phyloP scores from a whole-genome alignment of 208 protist species.

The Acanthamoeba sp. region DNA sequence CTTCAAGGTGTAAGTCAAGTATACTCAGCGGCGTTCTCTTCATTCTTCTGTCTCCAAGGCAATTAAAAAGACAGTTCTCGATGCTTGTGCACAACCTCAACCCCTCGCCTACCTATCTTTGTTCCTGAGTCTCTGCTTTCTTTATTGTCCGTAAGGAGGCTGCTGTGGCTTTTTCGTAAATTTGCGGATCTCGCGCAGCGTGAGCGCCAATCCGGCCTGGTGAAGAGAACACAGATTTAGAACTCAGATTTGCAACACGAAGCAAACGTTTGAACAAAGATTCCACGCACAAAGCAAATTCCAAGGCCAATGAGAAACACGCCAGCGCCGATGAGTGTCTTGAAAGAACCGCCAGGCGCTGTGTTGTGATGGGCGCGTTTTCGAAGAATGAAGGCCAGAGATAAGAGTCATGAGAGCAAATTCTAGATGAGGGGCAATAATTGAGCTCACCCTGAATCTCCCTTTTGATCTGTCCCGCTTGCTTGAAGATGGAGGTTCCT shows the following conservation, averaged over 20 bases:
- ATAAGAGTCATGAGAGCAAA: neutral
- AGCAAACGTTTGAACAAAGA: neutral
- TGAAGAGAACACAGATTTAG: neutral
- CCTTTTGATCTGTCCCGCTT: neutral
- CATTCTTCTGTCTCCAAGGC: conserved; percentile 41
- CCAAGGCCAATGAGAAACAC: conserved; percentile 45
- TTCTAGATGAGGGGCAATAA: neutral
- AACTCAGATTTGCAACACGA: neutral
- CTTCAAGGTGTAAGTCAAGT: conserved; percentile 77
- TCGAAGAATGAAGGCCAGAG: neutral
- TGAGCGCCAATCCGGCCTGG: conserved; percentile 34
- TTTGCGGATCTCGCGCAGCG: conserved; percentile 66
- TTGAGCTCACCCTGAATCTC: neutral
- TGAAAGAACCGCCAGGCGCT: neutral
- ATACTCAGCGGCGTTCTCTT: neutral
- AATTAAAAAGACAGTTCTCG: conserved; percentile 44
- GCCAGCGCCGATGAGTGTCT: neutral
- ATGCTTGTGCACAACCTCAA: neutral
- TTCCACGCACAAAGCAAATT: conserved; percentile 35
- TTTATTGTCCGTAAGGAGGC: neutral
- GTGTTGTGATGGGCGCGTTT: neutral
- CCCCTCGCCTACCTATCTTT: neutral
- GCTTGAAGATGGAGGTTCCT: conserved; percentile 59
- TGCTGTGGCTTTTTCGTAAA: neutral
- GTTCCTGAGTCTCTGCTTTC: neutral